phyloP scores from a whole-genome alignment of 23 red algal species.

The Pyropia haitanensis region DNA sequence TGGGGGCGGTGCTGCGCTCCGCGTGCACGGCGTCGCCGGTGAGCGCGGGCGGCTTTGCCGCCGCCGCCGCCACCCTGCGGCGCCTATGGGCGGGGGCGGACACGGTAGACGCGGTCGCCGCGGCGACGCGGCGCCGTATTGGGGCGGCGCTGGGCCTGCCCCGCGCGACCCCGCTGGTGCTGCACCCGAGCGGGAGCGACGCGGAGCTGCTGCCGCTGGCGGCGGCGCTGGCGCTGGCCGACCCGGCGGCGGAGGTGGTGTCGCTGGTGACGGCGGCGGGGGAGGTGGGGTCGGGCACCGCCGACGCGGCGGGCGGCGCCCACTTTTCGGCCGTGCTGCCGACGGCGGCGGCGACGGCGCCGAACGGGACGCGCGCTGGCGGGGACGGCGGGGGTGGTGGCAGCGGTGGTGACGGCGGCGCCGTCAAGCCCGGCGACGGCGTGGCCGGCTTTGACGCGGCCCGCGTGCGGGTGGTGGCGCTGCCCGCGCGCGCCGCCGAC shows the following conservation, averaged over 20 bases:
- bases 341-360: neutral
- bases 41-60: neutral
- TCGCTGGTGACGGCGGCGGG: slow-evolving; percentile 14
- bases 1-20: slow-evolving; percentile 1
- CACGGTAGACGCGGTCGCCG: no score
- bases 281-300: slow-evolving; percentile 24
- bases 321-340: slow-evolving; percentile 9
- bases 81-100: no score
- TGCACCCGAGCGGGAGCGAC: slow-evolving; percentile 9
- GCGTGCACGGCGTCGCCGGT: slow-evolving; percentile 13
- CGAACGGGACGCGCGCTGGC: neutral
- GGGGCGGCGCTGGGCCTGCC: no score
- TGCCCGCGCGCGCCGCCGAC: neutral
- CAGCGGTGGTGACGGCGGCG: neutral
- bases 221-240: neutral
- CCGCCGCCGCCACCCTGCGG: no score
- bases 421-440: no score
- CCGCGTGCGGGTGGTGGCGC: neutral
- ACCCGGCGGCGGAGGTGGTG: neutral
- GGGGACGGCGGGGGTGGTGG: no score
- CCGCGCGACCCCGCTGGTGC: neutral
- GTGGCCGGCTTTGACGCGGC: neutral
- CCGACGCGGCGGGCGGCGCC: slow-evolving; percentile 6
- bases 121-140: no score
- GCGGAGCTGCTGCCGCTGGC: slow-evolving; percentile 13